These are phyloP conservation scores for Diplodia corticola DNA, from an alignment of 2,329 filamentous ascomycete species.

Conservation along the genomic window DNA sequence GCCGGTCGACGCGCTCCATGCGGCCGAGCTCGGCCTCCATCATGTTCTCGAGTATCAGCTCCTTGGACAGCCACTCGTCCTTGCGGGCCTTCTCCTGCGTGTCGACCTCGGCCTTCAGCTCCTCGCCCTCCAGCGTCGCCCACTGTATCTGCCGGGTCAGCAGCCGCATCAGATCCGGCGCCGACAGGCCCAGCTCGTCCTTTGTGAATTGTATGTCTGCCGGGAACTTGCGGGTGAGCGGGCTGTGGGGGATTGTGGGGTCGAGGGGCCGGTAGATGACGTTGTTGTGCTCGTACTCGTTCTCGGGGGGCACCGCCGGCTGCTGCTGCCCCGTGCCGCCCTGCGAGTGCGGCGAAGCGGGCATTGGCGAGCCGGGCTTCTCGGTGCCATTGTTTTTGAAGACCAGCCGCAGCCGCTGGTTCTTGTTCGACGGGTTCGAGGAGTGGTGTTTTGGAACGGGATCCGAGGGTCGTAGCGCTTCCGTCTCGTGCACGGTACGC, in stretches of 20 bases:
- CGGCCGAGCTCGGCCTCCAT: conserved; percentile 66
- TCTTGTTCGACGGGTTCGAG: conserved; percentile 48
- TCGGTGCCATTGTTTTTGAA: conserved; percentile 38
- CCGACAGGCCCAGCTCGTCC: conserved; percentile 65
- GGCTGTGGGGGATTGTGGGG: conserved; percentile 60
- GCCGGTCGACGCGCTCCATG: conserved; percentile 34
- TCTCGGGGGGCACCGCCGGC: conserved; percentile 27
- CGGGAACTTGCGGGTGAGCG: conserved; percentile 54
- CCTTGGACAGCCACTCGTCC: conserved; percentile 77
- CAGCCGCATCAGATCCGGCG: conserved; percentile 66
- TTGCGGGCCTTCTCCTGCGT: conserved; percentile 66
- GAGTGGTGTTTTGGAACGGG: conserved; percentile 67
- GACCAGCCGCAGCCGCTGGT: conserved; percentile 47
- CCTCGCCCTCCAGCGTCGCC: conserved; percentile 67
- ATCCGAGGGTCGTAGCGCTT: conserved; percentile 76
- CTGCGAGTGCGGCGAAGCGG: conserved; percentile 34
- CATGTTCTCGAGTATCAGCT: conserved; percentile 73
- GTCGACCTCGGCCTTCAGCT: conserved; percentile 65
- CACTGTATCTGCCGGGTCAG: conserved; percentile 67
- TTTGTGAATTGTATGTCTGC: conserved; percentile 62
- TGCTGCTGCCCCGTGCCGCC: conserved; percentile 27
- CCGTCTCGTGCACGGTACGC: conserved; percentile 97
- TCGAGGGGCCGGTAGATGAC: conserved; percentile 57
- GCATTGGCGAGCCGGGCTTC: conserved; percentile 38
- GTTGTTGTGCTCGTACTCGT: conserved; percentile 56